A percentile compares a stretch with the other conserved stretches of the same genome.
Conservation (phyloP, 2,329 filamentous ascomycete genomes). For the Colletotrichum endophyticum region DNA sequence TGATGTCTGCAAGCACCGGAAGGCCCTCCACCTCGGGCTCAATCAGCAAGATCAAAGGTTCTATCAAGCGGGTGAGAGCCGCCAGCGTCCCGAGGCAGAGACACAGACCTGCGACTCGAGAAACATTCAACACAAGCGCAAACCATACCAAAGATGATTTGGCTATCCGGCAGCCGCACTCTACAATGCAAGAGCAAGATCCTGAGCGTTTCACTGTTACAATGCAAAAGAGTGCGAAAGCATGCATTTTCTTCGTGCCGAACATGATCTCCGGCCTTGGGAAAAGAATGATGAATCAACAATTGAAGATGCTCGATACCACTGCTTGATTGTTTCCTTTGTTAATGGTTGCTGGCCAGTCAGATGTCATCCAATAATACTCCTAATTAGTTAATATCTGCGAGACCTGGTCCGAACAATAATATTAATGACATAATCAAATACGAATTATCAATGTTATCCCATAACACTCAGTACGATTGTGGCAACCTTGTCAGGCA, state of each 20-base stretch:
- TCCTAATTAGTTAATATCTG: not conserved
- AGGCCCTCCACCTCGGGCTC: not conserved
- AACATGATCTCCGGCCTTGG: not conserved
- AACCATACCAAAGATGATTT: not conserved
- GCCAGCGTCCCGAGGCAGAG: not conserved
- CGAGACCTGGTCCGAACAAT: not conserved
- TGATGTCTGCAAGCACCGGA: not conserved
- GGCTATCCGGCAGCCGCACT: not conserved
- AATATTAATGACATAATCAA: not conserved
- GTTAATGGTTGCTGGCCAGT: not conserved
- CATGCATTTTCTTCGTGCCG: not conserved
- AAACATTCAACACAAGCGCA: not conserved
- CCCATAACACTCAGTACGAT: not conserved
- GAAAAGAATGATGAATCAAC: not conserved
- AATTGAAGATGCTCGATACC: not conserved
- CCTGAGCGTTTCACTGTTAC: not conserved
- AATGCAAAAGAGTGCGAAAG: not conserved
- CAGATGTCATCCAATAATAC: not conserved
- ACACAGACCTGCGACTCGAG: not conserved
- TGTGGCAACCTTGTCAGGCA: not conserved
- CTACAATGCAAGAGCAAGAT: not conserved
- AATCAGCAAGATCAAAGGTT: not conserved
- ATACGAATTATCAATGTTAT: not conserved
- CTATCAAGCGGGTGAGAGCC: not conserved
- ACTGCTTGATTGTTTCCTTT: not conserved